phyloP scores from a whole-genome alignment of 2,329 filamentous ascomycete genomes.

The Fusarium citri region DNA sequence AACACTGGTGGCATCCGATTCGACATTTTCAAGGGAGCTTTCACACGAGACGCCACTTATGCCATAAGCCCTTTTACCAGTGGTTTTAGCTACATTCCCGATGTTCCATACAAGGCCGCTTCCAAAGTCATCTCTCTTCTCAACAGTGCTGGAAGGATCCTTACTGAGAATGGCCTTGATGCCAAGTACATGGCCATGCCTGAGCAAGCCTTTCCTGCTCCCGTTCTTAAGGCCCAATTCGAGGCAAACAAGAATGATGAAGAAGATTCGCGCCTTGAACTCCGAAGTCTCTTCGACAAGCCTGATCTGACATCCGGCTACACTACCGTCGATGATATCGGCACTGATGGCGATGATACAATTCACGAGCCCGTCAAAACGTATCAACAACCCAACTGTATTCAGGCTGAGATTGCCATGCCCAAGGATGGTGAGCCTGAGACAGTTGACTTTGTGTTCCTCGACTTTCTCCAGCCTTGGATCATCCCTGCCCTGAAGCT shows the following conservation, averaged over 20 bases:
- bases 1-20: constrained; percentile 96
- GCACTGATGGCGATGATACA: constrained; percentile 89
- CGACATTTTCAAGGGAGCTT: constrained; percentile 92
- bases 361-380: constrained; percentile 80
- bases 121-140: constrained; percentile 72
- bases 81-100: constrained; percentile 78
- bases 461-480: constrained; percentile 90
- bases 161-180: constrained; percentile 53
- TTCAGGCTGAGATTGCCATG: constrained; percentile 77
- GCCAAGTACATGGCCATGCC: constrained; percentile 63
- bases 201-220: constrained; percentile 53
- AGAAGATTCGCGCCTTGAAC: constrained; percentile 48
- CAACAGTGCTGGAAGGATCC: constrained; percentile 66
- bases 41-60: constrained; percentile 88
- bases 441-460: constrained; percentile 87
- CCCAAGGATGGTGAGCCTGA: constrained; percentile 69
- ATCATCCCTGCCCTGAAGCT: constrained; percentile 79
- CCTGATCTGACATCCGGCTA: constrained; percentile 75
- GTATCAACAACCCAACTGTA: constrained; percentile 84
- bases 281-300: constrained; percentile 47
- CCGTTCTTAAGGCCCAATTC: constrained; percentile 26
- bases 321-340: constrained; percentile 87
- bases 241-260: constrained; percentile 33
- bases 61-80: constrained; percentile 90
- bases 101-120: constrained; percentile 83